Evolutionary conservation across 352 stramenopile genomes (phyloP), one percentile per base, ranked within the genome.

Genomic region (Phytophthora crassamura): DNA sequence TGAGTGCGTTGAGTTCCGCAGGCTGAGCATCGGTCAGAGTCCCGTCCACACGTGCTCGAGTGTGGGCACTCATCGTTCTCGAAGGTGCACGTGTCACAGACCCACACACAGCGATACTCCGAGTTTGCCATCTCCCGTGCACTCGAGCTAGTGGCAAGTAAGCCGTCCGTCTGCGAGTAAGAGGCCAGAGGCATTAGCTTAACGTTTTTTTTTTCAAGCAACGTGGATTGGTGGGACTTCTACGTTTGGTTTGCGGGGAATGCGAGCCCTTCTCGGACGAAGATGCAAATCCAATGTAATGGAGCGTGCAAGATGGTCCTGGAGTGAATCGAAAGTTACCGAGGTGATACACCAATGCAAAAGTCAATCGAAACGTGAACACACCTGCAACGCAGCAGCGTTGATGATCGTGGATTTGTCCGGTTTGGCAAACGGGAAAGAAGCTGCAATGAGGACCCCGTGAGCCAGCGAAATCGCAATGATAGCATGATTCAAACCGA

Each of bases 21-120:
- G 11, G 75, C 74, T 22, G 54, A 58, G 32, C 88, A 96, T 4
- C 71, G 75, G 25, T 80, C 66, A 16, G 67, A 57, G 4, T 68
- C 60, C 20, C 43, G 38, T 7, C 25, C 11, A 18, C 34, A 22
- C 22, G 7, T 47, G 42, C 22, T 59, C 34, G 36, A 72, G 39
- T 11, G 15, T 11, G 42, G 49, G 8, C 39, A 32, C 12, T 85
- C 75, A 1, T 85, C 73, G 49, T 96, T 95, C 39, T 93, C 87
- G 25, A 90, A 80, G 2, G 88, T 95, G 49, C 88, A 96, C 1
- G 64, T 69, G 36, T 94, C 84, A 33, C 88, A 96, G 4, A 93
- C 64, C 88, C 88, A 96, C 2, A 93, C 77, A 15, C 69, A 69
- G 15, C 75, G 78, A 55, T 91, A 91, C 14, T 73, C 74, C 4